Evolutionary conservation across 345 rosid genomes (phyloP), one percentile per base, ranked within the genome.

Genomic region (Lenwebbia sp.): DNA sequence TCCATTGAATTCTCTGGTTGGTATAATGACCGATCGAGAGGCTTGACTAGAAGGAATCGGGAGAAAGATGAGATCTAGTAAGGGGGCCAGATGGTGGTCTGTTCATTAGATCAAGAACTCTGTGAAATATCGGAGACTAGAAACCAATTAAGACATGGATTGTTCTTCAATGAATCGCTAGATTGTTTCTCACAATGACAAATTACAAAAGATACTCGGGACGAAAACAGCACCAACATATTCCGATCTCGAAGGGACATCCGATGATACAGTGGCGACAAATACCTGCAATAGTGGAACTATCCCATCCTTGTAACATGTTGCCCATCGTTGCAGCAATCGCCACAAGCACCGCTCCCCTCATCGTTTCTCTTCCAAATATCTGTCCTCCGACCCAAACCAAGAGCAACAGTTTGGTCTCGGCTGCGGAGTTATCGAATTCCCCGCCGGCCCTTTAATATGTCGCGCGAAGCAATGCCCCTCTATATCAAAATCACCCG

Each of bases 261-360:
- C 26, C 6, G 86, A 78, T 7, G 19, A 14, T 75, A 44, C 78
- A 62, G n/a, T 22, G 25, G 19, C 7, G 37, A 52, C 54, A 49
- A 75, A 22, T 82, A 91, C 93, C 93, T 60, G 91, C 90, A 54
- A 89, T 86, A 76, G 91, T 86, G 6, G 93, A 86, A 85, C 88
- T 85, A 85, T 89, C 93, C 93, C 93, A 90, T 82, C 93, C 93
- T 55, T 88, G 91, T 23, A 91, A 85, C 87, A 91, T 17, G 78
- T 87, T 90, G 50, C 91, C 93, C 12, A 89, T 51, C 4, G 92
- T 85, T 54, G 93, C 93, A 56, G 88, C 92, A 87, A 89, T 60
- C 8, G 93, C 91, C 22, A 90, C 90, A 2, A 91, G 87, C 82
- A 90, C 89, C 51, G 90, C 91, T 84, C 89, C 90, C 83, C 91